Evolutionary conservation across 768 basidiomycete species (phyloP).

Genomic region (Rhodosporidiobolus sp.): DNA sequence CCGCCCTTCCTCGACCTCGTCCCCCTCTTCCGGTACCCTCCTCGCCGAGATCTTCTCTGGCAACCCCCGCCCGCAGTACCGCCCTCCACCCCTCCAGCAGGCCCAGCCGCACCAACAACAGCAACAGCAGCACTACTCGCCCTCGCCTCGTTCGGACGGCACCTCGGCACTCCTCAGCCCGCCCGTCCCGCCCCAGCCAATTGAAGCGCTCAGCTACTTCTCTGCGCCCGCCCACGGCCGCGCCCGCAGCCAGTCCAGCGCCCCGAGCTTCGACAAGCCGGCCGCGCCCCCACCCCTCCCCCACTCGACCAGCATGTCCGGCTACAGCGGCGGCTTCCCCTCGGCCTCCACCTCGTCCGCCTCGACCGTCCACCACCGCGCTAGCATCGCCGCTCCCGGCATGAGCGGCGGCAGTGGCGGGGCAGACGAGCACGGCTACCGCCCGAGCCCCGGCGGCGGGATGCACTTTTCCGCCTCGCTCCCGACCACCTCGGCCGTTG

Average conservation of each 20-base stretch:
- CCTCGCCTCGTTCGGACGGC: background rate
- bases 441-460: slow-evolving; percentile 3
- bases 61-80: slow-evolving; percentile 34
- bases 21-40: slow-evolving; percentile 7
- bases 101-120: background rate
- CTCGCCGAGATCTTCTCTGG: slow-evolving; percentile 40
- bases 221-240: slow-evolving; percentile 11
- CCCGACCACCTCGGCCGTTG: slow-evolving; percentile 33
- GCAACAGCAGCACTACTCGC: background rate
- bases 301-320: background rate
- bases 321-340: background rate
- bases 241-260: slow-evolving; percentile 10
- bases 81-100: slow-evolving; percentile 7
- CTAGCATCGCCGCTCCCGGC: background rate
- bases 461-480: slow-evolving; percentile 33
- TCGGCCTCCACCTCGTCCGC: background rate
- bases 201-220: slow-evolving; percentile 28
- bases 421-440: slow-evolving; percentile 36
- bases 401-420: background rate
- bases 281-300: background rate
- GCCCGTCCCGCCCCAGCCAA: slow-evolving; percentile 6
- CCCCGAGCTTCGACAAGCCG: background rate
- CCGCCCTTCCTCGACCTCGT: background rate
- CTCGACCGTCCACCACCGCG: background rate
- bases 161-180: background rate